These are phyloP conservation scores for Chalaropsis ovoidea DNA, from an alignment of 2,329 filamentous ascomycete genomes.

Conservation along the genomic window DNA sequence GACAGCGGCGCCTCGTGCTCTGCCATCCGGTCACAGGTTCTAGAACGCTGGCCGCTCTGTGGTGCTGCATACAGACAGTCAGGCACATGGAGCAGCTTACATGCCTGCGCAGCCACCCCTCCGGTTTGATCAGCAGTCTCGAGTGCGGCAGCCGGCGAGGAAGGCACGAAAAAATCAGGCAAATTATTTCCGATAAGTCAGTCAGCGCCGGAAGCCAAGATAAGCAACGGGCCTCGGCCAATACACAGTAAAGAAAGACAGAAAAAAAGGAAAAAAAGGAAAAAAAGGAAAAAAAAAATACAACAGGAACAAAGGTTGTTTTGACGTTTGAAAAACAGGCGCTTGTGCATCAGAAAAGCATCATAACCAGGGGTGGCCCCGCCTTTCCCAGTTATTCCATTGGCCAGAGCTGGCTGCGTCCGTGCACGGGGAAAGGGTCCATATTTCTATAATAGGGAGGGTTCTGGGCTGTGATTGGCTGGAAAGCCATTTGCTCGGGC, in stretches of 20 bases:
- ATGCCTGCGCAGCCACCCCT: background rate
- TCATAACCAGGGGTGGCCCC: background rate
- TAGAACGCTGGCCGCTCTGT: slow-evolving; percentile 1
- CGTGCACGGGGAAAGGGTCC: background rate
- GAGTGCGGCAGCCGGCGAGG: background rate
- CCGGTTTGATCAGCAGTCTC: slow-evolving; percentile 6
- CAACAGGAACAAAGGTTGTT: too few species aligned
- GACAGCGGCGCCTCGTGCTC: too few species aligned
- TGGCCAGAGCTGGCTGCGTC: background rate
- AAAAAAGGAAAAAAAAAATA: background rate
- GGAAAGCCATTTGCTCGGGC: background rate
- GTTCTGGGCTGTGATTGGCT: slow-evolving; percentile 8
- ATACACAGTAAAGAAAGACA: background rate
- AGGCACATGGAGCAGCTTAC: background rate
- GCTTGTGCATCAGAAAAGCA: background rate
- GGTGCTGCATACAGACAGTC: too few species aligned
- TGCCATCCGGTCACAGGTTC: background rate
- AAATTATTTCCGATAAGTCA: too few species aligned
- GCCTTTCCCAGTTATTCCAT: background rate
- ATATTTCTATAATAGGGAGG: background rate
- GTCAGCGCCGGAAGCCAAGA: too few species aligned
- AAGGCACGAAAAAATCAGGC: background rate
- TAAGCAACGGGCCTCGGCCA: too few species aligned
- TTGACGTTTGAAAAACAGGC: slow-evolving; percentile 5
- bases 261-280: background rate